Evolutionary conservation across 441 rosid species (phyloP).

Genomic region (Brassica balearica): DNA sequence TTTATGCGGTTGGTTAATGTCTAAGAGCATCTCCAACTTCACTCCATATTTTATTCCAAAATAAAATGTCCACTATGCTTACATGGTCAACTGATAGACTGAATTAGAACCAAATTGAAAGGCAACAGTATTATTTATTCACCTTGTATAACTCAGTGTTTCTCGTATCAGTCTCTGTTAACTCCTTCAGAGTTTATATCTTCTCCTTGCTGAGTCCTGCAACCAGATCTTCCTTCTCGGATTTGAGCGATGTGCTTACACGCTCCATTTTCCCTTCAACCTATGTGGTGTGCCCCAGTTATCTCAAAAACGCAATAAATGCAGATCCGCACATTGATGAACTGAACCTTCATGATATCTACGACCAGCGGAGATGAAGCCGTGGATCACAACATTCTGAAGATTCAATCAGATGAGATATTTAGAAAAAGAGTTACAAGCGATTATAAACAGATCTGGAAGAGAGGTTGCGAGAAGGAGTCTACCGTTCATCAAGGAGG

Average conservation of each 20-base stretch:
- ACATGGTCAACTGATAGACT: no score
- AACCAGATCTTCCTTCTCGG: conserved; percentile 75
- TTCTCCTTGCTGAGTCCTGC: conserved; percentile 72
- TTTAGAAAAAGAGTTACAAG: background rate
- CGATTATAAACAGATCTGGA: background rate
- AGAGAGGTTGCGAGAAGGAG: no score
- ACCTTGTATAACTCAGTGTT: conserved; percentile 77
- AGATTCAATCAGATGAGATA: background rate
- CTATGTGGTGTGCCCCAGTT: background rate
- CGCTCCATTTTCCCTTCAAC: conserved; percentile 45
- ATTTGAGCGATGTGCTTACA: conserved; percentile 48
- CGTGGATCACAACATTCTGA: background rate
- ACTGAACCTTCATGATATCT: background rate
- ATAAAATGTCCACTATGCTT: no score
- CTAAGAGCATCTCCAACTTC: no score
- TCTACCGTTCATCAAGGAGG: no score
- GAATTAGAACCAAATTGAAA: no score
- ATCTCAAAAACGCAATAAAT: background rate
- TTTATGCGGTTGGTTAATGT: no score
- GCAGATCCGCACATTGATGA: background rate
- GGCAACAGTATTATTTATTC: conserved; percentile 31
- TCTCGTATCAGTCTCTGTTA: conserved; percentile 69
- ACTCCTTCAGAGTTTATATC: conserved; percentile 62
- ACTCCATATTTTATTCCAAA: no score
- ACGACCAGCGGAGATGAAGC: background rate